These are phyloP conservation scores for Kalmusia sp. DNA, from an alignment of 2,329 filamentous ascomycete species.

Conservation along the genomic window DNA sequence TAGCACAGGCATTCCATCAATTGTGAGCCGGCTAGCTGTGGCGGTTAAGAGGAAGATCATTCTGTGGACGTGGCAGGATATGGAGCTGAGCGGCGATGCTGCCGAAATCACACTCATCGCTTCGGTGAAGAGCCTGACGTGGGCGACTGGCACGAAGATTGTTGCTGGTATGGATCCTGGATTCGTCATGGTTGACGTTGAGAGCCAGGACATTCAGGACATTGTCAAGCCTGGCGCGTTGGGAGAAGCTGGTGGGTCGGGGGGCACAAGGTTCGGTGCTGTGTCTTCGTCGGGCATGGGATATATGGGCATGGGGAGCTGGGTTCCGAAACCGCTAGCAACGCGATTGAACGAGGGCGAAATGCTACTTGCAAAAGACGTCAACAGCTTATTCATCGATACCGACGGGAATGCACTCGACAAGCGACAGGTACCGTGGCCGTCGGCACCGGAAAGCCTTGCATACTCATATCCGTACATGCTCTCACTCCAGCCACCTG, in stretches of 20 bases:
- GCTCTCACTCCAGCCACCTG: constrained; percentile 80
- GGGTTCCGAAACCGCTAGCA: constrained; percentile 88
- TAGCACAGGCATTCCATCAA: constrained; percentile 85
- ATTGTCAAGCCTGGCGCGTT: constrained; percentile 79
- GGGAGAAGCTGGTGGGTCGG: constrained; percentile 68
- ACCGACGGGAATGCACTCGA: constrained; percentile 81
- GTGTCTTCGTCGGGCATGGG: constrained; percentile 89
- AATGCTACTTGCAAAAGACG: constrained; percentile 94
- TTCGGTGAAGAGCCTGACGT: constrained; percentile 86
- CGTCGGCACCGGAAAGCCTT: constrained; percentile 83
- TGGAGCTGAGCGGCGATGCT: constrained; percentile 78
- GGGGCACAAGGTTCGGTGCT: constrained; percentile 79
- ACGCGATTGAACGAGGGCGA: constrained; percentile 82
- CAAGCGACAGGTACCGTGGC: constrained; percentile 91
- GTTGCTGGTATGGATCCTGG: constrained; percentile 91
- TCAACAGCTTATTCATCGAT: constrained; percentile 92
- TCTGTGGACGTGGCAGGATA: constrained; percentile 95
- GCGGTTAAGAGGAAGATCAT: constrained; percentile 90
- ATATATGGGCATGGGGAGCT: constrained; percentile 92
- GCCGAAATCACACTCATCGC: constrained; percentile 81
- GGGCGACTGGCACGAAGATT: constrained; percentile 85
- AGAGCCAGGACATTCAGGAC: constrained; percentile 75
- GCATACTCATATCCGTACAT: constrained; percentile 98
- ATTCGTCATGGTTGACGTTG: constrained; percentile 87
- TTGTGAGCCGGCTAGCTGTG: constrained; percentile 89